Base-by-base conservation (phyloP, 768 basidiomycete genomes). In the Lactarius deliciosus region DNA sequence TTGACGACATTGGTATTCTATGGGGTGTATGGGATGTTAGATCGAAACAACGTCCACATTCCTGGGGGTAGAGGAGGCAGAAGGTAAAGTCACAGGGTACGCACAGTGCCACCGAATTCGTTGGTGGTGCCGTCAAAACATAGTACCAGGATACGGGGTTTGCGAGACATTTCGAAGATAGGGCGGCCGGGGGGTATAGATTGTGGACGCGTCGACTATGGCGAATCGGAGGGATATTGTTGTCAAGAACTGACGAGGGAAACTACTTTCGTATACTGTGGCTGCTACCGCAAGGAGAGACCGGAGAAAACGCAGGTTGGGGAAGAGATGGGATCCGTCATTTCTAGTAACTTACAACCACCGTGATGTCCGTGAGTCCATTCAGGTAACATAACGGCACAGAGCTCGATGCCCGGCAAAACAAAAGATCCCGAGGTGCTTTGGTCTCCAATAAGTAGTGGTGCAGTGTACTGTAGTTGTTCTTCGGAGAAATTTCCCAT, bases 1-100 rank as follows among this genome's bases (percentile, higher is more conserved):
- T 76, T 75, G 50, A 80, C 74, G 30, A 81, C 75, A 65, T 80
- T 81, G 6, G 80, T 79, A 63, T 80, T 79, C 79, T 81, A 38
- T 40, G 9, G 22, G 6, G 15, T 3, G 18, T 80, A 47, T 34
- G 4, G n/a, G 28, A 20, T 8, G 28, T 38, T n/a, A 45, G 13
- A 22, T 40, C 30, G 18, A 43, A 20, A 41, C 22, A 30, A 0
- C 59, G n/a, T 16, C 25, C 16, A 28, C 11, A 15, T 28, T 25
- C 13, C 28, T 30, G 30, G 28, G 28, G 54, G 36, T 36, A 36
- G 36, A 11, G 11, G 36, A 36, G 3, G 2, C 38, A 38, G 13
- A n/a, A 6, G 28, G 41, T 25, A 2, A 20, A 13, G 22, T 13
- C 13, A 22, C 36, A 36, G 41, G 9, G n/a, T n/a, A 57, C 64